Conservation (phyloP, 1,284 basidiomycete species). For the Puccinia polysora region DNA sequence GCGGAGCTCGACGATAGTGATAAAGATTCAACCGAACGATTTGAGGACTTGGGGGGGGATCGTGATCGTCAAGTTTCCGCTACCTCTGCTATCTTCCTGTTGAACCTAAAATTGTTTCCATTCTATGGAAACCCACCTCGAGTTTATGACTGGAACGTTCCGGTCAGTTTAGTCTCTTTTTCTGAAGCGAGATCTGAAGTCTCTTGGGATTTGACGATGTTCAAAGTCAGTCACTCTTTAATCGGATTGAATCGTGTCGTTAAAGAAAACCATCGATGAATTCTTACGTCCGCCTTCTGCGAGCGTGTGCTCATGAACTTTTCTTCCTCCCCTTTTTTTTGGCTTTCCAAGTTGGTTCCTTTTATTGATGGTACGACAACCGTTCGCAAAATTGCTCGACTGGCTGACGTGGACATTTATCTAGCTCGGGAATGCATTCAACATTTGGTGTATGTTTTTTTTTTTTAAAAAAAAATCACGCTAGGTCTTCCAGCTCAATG, state of each 20-base stretch:
- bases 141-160: constrained; percentile 92
- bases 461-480: constrained; percentile 84
- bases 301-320: neutral
- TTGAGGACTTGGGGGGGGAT: too few species aligned
- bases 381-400: constrained; percentile 79
- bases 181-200: constrained; percentile 68
- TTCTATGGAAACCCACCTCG: constrained; percentile 89
- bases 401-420: constrained; percentile 82
- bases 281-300: too few species aligned
- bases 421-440: constrained; percentile 81
- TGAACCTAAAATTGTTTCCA: constrained; percentile 87
- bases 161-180: constrained; percentile 79
- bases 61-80: constrained; percentile 54
- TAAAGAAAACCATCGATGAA: too few species aligned
- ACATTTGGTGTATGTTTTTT: constrained; percentile 85
- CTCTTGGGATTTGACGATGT: constrained; percentile 95
- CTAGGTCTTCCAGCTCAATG: constrained; percentile 95
- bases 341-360: constrained; percentile 62
- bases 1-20: neutral
- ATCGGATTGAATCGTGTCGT: too few species aligned
- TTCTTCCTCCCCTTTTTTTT: neutral
- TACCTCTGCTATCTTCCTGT: constrained; percentile 53
- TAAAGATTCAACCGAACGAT: neutral
- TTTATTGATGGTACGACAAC: constrained; percentile 87
- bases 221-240: constrained; percentile 59